These are phyloP conservation scores for Ophiostoma fasciatum DNA, from an alignment of 2,329 filamentous ascomycete genomes.

Conservation along the genomic window DNA sequence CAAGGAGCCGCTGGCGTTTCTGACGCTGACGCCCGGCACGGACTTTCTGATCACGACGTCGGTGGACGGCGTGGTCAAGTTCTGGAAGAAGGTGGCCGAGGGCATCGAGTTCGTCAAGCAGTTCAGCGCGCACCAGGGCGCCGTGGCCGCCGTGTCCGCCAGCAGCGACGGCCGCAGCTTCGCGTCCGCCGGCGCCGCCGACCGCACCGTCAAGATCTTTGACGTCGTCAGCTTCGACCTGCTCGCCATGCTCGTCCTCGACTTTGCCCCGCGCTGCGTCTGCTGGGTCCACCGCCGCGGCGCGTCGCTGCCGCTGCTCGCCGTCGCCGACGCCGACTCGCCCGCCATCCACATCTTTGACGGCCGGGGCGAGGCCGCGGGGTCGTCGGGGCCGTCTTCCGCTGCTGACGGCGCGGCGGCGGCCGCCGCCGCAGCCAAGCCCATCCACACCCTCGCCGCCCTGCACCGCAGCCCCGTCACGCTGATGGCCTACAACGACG, in stretches of 20 bases:
- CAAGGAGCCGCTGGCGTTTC: slow-evolving; percentile 81
- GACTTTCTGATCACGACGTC: slow-evolving; percentile 95
- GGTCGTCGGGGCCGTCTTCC: neutral
- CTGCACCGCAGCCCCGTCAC: slow-evolving; percentile 74
- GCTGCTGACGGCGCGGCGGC: neutral
- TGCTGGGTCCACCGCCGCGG: slow-evolving; percentile 88
- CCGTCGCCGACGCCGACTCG: slow-evolving; percentile 62
- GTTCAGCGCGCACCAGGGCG: slow-evolving; percentile 78
- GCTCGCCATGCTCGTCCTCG: slow-evolving; percentile 65
- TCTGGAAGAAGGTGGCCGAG: slow-evolving; percentile 91
- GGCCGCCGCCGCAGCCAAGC: slow-evolving; percentile 22
- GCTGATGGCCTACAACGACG: slow-evolving; percentile 78
- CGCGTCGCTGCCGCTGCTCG: slow-evolving; percentile 74
- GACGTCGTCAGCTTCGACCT: slow-evolving; percentile 79
- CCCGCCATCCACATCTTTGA: slow-evolving; percentile 73
- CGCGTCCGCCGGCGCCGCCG: slow-evolving; percentile 61
- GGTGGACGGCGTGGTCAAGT: slow-evolving; percentile 91
- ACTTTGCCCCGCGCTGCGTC: slow-evolving; percentile 59
- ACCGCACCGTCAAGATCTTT: slow-evolving; percentile 69
- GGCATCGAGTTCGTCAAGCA: slow-evolving; percentile 98
- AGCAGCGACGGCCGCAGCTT: slow-evolving; percentile 88
- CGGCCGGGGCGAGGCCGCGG: slow-evolving; percentile 46
- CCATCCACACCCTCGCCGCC: slow-evolving; percentile 61
- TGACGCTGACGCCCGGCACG: slow-evolving; percentile 76
- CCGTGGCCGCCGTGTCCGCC: slow-evolving; percentile 69